Evolutionary conservation across 2,329 filamentous ascomycete genomes (phyloP).

Genomic region (Ceratocystis alfenasii): DNA sequence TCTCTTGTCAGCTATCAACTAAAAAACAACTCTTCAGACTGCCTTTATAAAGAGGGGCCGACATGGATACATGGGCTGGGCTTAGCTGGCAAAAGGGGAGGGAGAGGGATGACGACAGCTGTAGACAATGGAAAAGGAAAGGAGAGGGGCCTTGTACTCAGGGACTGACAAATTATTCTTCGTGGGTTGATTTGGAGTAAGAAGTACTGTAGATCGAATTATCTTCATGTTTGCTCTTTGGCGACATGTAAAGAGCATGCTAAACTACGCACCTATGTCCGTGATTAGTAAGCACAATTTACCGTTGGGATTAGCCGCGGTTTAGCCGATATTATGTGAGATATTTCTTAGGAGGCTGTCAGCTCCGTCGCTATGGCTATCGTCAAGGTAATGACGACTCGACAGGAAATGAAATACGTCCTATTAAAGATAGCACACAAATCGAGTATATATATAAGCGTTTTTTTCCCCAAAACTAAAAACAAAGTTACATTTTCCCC

Average conservation of each 20-base stretch:
- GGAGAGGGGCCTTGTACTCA: not conserved
- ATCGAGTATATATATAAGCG: no score
- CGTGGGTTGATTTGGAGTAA: not conserved
- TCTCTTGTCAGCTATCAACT: not conserved
- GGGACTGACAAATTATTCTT: slow-evolving; percentile 1
- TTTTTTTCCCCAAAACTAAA: no score
- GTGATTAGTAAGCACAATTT: not conserved
- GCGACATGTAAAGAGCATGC: not conserved
- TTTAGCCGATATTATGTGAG: not conserved
- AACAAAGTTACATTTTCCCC: no score
- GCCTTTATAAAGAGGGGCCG: slow-evolving; percentile 1
- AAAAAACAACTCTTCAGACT: slow-evolving; percentile 28
- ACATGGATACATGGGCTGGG: not conserved
- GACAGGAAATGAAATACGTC: no score
- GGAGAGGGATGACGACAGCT: not conserved
- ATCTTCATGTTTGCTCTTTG: not conserved
- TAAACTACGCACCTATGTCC: not conserved
- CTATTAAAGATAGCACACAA: no score
- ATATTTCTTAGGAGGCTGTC: not conserved
- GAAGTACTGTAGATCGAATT: not conserved
- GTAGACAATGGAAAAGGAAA: not conserved
- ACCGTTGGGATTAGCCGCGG: not conserved
- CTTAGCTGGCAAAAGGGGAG: not conserved
- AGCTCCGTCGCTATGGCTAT: not conserved
- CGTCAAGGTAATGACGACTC: no score